Percentiles rank a stretch among this genome's conserved stretches.
Evolutionary conservation across 257 asterid genomes (phyloP).

Genomic region (Fraxinus excelsior): DNA sequence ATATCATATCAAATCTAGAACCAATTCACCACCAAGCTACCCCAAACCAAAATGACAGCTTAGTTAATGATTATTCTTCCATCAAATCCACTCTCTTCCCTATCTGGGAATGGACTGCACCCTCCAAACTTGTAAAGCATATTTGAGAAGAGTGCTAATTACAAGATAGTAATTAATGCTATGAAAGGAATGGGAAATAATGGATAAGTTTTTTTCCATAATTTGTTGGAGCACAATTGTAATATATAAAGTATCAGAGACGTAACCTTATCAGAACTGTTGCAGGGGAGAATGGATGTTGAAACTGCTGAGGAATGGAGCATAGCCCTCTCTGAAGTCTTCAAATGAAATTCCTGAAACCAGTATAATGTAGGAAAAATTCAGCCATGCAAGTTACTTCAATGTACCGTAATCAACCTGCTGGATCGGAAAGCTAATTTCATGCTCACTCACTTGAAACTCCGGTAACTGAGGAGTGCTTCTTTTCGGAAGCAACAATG

Average conservation of each 20-base stretch:
- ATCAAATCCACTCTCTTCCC: slow-evolving; percentile 7
- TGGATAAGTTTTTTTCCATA: neutral
- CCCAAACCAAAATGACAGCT: slow-evolving; percentile 14
- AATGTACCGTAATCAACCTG: neutral
- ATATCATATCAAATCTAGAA: neutral
- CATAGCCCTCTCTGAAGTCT: slow-evolving; percentile 82
- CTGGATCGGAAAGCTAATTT: neutral
- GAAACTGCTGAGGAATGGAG: slow-evolving; percentile 57
- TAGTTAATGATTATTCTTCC: neutral
- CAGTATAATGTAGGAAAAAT: slow-evolving; percentile 26
- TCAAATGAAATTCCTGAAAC: slow-evolving; percentile 84
- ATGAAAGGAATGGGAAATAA: neutral
- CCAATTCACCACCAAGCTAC: slow-evolving; percentile 16
- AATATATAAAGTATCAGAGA: slow-evolving; percentile 8
- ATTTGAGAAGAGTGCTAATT: neutral
- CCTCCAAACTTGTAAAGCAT: neutral
- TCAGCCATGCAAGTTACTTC: slow-evolving; percentile 12
- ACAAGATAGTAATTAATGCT: neutral
- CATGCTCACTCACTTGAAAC: slow-evolving; percentile 64
- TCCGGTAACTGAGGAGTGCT: slow-evolving; percentile 66
- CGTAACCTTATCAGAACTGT: slow-evolving; percentile 42
- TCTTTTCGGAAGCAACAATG: slow-evolving; percentile 66
- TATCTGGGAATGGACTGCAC: neutral
- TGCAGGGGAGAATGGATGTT: slow-evolving; percentile 35
- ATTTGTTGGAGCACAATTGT: neutral